phyloP scores from a whole-genome alignment of 768 basidiomycete species.

The Auriculariales sp. region DNA sequence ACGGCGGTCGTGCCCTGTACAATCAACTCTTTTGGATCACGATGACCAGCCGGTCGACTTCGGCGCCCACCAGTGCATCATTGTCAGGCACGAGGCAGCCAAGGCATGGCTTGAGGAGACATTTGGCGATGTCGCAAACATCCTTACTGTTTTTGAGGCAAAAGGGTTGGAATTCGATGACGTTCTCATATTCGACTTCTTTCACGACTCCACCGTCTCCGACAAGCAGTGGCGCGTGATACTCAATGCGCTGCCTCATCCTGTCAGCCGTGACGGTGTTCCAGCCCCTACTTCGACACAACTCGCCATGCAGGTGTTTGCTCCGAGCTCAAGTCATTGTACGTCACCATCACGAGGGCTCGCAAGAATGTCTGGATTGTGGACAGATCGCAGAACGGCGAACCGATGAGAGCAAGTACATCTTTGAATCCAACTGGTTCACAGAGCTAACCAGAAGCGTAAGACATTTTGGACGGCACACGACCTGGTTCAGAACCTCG shows the following conservation, averaged over 20 bases:
- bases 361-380: slow-evolving; percentile 58
- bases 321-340: slow-evolving; percentile 52
- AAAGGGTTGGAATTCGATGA: slow-evolving; percentile 59
- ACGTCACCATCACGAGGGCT: slow-evolving; percentile 58
- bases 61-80: slow-evolving; percentile 38
- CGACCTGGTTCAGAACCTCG: slow-evolving; percentile 31
- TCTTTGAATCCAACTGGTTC: not conserved
- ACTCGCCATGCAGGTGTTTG: slow-evolving; percentile 40
- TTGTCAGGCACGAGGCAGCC: slow-evolving; percentile 49
- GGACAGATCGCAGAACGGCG: slow-evolving; percentile 40
- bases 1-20: slow-evolving; percentile 17
- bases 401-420: slow-evolving; percentile 42
- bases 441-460: not conserved
- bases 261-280: slow-evolving; percentile 7
- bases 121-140: slow-evolving; percentile 41
- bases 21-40: slow-evolving; percentile 44
- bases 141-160: slow-evolving; percentile 48
- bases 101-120: slow-evolving; percentile 27
- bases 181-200: slow-evolving; percentile 62
- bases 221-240: slow-evolving; percentile 46
- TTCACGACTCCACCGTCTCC: slow-evolving; percentile 42
- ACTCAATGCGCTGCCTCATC: slow-evolving; percentile 23
- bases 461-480: slow-evolving; percentile 39
- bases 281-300: slow-evolving; percentile 34
- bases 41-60: slow-evolving; percentile 34